Evolutionary conservation across 169 alveolate species (phyloP).

Genomic region (Plasmodium vivax): DNA sequence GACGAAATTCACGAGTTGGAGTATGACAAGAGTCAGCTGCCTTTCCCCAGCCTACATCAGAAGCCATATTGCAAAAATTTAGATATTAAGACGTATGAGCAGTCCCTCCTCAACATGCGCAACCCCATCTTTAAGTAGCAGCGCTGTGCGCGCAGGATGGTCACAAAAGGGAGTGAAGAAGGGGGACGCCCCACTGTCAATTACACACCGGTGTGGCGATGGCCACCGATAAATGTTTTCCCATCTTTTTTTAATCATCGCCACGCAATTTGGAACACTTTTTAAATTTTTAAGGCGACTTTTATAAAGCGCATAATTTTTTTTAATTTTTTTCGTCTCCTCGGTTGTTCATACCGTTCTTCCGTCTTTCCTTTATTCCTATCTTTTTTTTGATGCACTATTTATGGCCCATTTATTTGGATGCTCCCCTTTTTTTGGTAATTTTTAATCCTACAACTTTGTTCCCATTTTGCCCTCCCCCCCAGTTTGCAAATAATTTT

Average conservation of each 20-base stretch:
- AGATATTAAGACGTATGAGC: conserved; percentile 62
- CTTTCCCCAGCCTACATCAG: conserved; percentile 13
- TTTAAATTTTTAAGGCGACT: not conserved
- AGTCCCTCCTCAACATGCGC: conserved; percentile 45
- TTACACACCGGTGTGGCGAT: not conserved
- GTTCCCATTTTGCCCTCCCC: not conserved
- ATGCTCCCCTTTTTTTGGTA: not conserved
- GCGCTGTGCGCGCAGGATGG: not conserved
- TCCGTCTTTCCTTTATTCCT: not conserved
- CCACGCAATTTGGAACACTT: not conserved
- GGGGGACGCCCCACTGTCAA: not conserved
- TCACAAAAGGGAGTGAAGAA: not conserved
- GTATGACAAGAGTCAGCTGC: conserved; percentile 32
- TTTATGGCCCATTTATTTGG: not conserved
- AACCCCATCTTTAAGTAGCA: conserved; percentile 49
- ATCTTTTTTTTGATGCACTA: not conserved
- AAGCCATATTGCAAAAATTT: conserved; percentile 57
- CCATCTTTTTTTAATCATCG: not conserved
- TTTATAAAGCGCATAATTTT: not conserved
- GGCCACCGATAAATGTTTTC: not conserved
- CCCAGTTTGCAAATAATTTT: not conserved
- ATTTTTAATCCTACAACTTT: not conserved
- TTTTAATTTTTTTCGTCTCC: not conserved
- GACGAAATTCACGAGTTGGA: conserved; percentile 53
- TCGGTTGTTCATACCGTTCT: not conserved